Conservation (phyloP, 2,329 filamentous ascomycete species). For the Aspergillus hortae region DNA sequence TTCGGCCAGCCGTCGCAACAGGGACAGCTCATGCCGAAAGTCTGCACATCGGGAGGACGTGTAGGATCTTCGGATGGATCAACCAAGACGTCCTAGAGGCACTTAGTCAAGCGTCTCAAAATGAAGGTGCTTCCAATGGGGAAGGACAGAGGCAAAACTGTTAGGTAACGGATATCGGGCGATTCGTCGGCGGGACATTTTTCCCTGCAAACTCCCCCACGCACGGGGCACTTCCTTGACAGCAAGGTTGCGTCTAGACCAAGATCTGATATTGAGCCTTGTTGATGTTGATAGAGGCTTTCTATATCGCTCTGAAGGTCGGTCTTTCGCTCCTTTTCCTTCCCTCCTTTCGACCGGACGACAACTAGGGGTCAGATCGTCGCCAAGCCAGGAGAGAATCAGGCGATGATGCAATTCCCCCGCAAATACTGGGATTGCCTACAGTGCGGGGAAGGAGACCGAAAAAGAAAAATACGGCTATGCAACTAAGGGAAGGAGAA, state of each 20-base stretch:
- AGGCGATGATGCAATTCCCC: slow-evolving; percentile 18
- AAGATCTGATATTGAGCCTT: background rate
- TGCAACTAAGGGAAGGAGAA: background rate
- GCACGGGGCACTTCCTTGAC: slow-evolving; percentile 7
- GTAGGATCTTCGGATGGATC: slow-evolving; percentile 5
- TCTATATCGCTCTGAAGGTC: background rate
- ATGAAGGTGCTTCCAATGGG: slow-evolving; percentile 12
- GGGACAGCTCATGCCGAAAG: slow-evolving; percentile 9
- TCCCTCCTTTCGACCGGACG: background rate
- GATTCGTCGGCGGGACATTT: slow-evolving; percentile 21
- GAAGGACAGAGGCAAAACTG: slow-evolving; percentile 18
- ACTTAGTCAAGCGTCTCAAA: slow-evolving; percentile 3
- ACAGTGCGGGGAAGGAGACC: slow-evolving; percentile 25
- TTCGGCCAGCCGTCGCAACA: slow-evolving; percentile 11
- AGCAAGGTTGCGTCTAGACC: slow-evolving; percentile 17
- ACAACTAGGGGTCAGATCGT: background rate
- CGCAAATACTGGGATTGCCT: slow-evolving; percentile 16
- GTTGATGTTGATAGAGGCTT: background rate
- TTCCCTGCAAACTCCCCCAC: slow-evolving; percentile 3
- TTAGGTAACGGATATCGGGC: slow-evolving; percentile 32
- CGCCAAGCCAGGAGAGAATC: background rate
- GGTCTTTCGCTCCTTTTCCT: slow-evolving; percentile 1
- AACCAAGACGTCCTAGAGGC: slow-evolving; percentile 1
- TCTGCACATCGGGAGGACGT: slow-evolving; percentile 5
- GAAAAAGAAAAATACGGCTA: background rate